phyloP scores from a whole-genome alignment of 177 flowering plant species.

The Vitis hybrid region DNA sequence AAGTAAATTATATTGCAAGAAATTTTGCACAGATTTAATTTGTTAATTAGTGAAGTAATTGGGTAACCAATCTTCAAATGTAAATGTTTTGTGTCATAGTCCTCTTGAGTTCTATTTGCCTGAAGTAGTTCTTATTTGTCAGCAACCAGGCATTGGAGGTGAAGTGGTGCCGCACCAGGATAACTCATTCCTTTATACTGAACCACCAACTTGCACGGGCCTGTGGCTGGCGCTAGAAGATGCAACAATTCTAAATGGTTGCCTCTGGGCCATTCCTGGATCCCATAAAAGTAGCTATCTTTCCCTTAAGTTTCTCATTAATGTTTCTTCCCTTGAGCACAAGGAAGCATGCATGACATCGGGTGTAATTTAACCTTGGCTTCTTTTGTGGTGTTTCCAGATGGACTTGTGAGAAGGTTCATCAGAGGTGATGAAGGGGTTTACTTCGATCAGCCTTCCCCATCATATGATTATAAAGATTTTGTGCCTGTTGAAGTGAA shows the following conservation, averaged over 20 bases:
- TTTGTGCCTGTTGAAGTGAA: constrained; percentile 89
- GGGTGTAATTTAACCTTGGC: not conserved
- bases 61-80: too few relatives aligned
- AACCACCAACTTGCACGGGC: constrained; percentile 88
- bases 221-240: constrained; percentile 96
- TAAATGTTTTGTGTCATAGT: not conserved
- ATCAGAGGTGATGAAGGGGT: constrained; percentile 82
- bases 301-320: not conserved
- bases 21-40: too few relatives aligned
- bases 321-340: not conserved
- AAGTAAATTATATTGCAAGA: too few relatives aligned
- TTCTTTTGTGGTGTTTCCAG: constrained; percentile 33
- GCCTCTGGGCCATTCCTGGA: constrained; percentile 97
- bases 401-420: constrained; percentile 94
- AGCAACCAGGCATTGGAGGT: constrained; percentile 99
- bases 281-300: constrained; percentile 71
- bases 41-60: too few relatives aligned
- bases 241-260: constrained; percentile 79
- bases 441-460: constrained; percentile 82
- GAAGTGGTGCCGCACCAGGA: constrained; percentile 99
- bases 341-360: not conserved
- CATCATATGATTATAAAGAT: constrained; percentile 73
- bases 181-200: constrained; percentile 87
- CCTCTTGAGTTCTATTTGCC: not conserved
- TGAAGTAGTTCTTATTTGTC: constrained; percentile 10